Conservation (phyloP, 495 filamentous ascomycete genomes). For the Copromyces sp. region DNA sequence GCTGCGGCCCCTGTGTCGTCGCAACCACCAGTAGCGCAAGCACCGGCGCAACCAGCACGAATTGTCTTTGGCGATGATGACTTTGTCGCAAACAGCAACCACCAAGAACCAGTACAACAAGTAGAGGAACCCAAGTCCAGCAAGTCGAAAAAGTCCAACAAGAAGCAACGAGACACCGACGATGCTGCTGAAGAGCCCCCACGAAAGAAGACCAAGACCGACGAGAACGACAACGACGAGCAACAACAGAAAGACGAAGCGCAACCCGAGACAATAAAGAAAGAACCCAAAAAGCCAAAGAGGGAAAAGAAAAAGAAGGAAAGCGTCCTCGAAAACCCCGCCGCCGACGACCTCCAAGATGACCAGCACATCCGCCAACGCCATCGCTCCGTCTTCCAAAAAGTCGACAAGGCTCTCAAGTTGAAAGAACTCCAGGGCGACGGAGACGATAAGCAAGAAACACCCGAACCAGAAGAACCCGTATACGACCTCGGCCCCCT, state of each 20-base stretch:
- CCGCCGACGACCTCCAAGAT: constrained; percentile 7
- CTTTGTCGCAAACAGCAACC: constrained; percentile 9
- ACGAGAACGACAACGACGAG: not conserved
- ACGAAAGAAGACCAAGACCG: constrained; percentile 6
- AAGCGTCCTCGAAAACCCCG: constrained; percentile 2
- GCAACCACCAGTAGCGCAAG: not conserved
- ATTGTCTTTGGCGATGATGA: constrained; percentile 22
- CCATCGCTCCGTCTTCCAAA: constrained; percentile 38
- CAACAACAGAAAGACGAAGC: constrained; percentile 1
- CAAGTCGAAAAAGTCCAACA: constrained; percentile 16
- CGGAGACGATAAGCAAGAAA: constrained; percentile 10
- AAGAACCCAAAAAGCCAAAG: constrained; percentile 11
- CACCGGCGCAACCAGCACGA: constrained; percentile 10
- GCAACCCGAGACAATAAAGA: not conserved
- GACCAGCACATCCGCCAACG: constrained; percentile 20
- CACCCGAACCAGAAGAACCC: constrained; percentile 27
- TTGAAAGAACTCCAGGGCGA: constrained; percentile 12
- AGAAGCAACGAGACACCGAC: constrained; percentile 6
- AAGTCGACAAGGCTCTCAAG: constrained; percentile 37
- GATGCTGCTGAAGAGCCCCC: not conserved
- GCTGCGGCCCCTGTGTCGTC: not conserved
- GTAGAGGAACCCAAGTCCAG: constrained; percentile 14
- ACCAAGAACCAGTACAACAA: constrained; percentile 1
- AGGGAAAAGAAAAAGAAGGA: constrained; percentile 29
- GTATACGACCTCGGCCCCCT: constrained; percentile 63